These are phyloP conservation scores for Thamnidium elegans DNA, from an alignment of 192 early-diverging fungal genomes.

Conservation along the genomic window DNA sequence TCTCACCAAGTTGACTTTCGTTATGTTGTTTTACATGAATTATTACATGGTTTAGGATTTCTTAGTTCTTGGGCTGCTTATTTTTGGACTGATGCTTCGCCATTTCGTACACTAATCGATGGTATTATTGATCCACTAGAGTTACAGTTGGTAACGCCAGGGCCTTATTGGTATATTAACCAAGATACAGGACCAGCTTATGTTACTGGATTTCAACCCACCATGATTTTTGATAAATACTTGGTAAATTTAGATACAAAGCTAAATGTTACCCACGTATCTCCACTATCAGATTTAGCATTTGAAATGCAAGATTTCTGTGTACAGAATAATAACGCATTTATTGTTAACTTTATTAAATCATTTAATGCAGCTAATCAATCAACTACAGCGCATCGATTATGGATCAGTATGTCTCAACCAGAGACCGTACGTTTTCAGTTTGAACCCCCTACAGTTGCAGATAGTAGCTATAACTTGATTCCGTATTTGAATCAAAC, in stretches of 20 bases:
- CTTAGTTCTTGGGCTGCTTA: conserved; percentile 37
- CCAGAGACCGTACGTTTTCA: background rate
- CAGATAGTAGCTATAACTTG: conserved; percentile 9
- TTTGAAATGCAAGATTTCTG: conserved; percentile 35
- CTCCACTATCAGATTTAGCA: conserved; percentile 17
- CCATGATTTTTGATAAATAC: conserved; percentile 41
- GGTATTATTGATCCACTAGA: conserved; percentile 15
- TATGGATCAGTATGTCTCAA: conserved; percentile 18
- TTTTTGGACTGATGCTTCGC: conserved; percentile 22
- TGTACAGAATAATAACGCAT: conserved; percentile 25
- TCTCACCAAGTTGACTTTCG: conserved; percentile 29
- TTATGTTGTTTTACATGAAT: conserved; percentile 32
- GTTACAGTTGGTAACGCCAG: conserved; percentile 23
- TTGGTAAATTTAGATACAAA: conserved; percentile 7
- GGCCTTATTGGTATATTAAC: conserved; percentile 21
- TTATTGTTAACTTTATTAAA: conserved; percentile 33
- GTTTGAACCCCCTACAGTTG: background rate
- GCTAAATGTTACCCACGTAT: background rate
- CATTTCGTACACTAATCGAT: conserved; percentile 21
- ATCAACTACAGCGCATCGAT: conserved; percentile 17
- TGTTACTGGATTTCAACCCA: conserved; percentile 35
- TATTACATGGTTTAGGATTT: conserved; percentile 35
- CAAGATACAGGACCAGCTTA: conserved; percentile 23
- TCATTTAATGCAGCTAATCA: conserved; percentile 24
- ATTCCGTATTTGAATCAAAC: conserved; percentile 18